These are phyloP conservation scores for Oropetium thomaeum DNA, from an alignment of 176 grass and related monocot species.

Conservation along the genomic window DNA sequence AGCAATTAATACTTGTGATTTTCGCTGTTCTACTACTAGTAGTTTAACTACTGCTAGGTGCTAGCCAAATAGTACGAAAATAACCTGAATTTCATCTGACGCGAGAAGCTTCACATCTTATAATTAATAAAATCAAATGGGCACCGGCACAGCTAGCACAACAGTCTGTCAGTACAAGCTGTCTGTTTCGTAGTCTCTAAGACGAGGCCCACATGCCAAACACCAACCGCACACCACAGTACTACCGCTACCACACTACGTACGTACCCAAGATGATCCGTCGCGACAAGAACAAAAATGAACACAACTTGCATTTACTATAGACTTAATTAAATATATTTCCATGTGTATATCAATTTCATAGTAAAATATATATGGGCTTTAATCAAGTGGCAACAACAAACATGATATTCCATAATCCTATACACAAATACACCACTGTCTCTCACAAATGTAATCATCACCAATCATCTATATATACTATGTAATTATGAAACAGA, in stretches of 20 bases:
- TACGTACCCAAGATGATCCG: not conserved
- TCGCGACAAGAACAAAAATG: not conserved
- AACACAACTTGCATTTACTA: not conserved
- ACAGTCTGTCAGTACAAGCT: constrained; percentile 33
- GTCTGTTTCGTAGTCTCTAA: constrained; percentile 48
- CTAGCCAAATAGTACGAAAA: not conserved
- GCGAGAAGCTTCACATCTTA: not conserved
- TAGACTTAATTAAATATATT: not conserved
- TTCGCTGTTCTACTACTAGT: not conserved
- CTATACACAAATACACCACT: constrained; percentile 34
- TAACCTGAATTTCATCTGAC: not conserved
- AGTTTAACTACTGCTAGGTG: not conserved
- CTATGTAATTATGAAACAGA: constrained; percentile 23
- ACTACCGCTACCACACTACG: constrained; percentile 12
- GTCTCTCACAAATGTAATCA: constrained; percentile 36
- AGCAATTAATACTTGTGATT: not conserved
- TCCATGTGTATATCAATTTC: not conserved
- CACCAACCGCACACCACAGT: constrained; percentile 47
- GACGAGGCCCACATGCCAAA: constrained; percentile 46
- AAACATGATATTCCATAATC: constrained; percentile 26
- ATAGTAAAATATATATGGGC: not conserved
- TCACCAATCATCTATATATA: constrained; percentile 14
- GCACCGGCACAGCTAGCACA: constrained; percentile 14
- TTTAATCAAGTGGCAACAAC: constrained; percentile 18
- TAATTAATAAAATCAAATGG: constrained; percentile 8